Conservation (phyloP, 1,139 yeast genomes). For the Eremothecium cymbalariae region DNA sequence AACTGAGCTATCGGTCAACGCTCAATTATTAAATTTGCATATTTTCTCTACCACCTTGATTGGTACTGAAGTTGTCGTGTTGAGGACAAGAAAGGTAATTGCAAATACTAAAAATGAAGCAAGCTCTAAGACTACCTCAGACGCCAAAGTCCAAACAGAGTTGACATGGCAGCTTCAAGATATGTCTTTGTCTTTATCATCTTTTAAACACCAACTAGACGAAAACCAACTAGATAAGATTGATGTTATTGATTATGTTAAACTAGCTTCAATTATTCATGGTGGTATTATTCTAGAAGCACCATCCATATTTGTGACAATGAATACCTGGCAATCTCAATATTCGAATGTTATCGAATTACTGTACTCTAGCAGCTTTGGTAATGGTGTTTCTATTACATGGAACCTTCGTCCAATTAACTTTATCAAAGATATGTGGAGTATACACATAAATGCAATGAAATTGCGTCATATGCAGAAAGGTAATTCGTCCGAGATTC, state of each 20-base stretch:
- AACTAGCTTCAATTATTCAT: slow-evolving; percentile 48
- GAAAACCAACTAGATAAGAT: slow-evolving; percentile 42
- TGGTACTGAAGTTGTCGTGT: slow-evolving; percentile 64
- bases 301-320: slow-evolving; percentile 65
- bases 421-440: slow-evolving; percentile 85
- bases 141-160: slow-evolving; percentile 40
- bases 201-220: slow-evolving; percentile 38
- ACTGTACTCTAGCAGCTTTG: slow-evolving; percentile 62
- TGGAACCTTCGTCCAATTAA: slow-evolving; percentile 95
- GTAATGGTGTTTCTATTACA: slow-evolving; percentile 80
- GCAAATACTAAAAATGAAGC: slow-evolving; percentile 53
- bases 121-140: no score
- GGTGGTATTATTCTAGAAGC: slow-evolving; percentile 79
- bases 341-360: slow-evolving; percentile 49
- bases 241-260: slow-evolving; percentile 48
- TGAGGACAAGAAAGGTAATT: slow-evolving; percentile 49
- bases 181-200: slow-evolving; percentile 58
- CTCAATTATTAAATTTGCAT: slow-evolving; percentile 50
- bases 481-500: slow-evolving; percentile 11
- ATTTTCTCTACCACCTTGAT: slow-evolving; percentile 70
- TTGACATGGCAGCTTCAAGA: slow-evolving; percentile 48
- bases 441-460: slow-evolving; percentile 58
- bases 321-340: slow-evolving; percentile 64
- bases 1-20: slow-evolving; percentile 54
- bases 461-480: slow-evolving; percentile 40